Evolutionary conservation across 805 yeast species (phyloP), one percentile per base, ranked within the genome.

Genomic region (Metschnikowia noctiluminum): DNA sequence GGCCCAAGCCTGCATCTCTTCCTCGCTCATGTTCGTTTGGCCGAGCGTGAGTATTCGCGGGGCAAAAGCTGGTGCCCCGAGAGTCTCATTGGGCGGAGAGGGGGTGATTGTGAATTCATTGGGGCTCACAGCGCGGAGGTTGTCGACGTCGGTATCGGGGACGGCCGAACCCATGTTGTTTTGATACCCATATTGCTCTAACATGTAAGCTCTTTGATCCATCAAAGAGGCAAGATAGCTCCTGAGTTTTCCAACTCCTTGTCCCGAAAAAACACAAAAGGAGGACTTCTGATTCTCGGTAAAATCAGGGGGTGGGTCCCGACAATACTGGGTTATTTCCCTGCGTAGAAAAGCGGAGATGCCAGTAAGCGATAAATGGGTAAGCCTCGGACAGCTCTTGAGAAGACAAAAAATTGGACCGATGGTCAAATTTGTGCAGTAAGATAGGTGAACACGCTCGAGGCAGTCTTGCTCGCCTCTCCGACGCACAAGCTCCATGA

Each of bases 201-300:
- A 41, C n/a, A 55, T 48, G 36, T 48, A 53, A 3, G 59, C 56
- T 7, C 60, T 42, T 32, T 55, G 57, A 27, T 53, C 59, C 53
- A 57, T 53, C 46, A 57, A 46, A 1, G 51, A 46, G 60, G 77
- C 82, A 41, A 92, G 74, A 62, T 86, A 84, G 37, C 80, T 82
- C 53, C 97, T 79, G 53, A 92, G 74, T 51, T 81, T 80, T 42
- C 74, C 79, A 14, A 94, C 96, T 8, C 97, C 97, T 51, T 80
- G 81, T 1, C 98, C 98, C 32, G 92, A 84, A 62, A 90, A 94
- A 11, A 92, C 99, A 70, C 98, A 92, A 62, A 94, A 92, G 42
- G 87, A 77, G 21, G 84, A 78, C 55, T 84, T 84, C 65, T 94
- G 99, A 59, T 85, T 85, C 48, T 84, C 88, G 45, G 85, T 90